phyloP scores from a whole-genome alignment of 192 early-diverging fungal species.

The Chytriomyces confervae region DNA sequence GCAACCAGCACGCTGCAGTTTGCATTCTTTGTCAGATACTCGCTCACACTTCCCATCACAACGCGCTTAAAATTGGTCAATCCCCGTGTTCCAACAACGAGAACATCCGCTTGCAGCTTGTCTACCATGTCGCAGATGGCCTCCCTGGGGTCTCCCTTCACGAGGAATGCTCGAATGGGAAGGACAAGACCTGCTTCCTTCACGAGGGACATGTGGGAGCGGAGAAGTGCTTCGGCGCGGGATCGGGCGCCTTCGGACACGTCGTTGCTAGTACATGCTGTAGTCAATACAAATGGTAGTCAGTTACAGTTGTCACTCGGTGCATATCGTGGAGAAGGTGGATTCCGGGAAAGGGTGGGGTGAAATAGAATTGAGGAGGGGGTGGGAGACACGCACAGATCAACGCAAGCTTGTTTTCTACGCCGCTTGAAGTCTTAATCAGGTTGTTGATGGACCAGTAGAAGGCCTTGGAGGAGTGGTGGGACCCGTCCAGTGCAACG shows the following conservation, averaged over 20 bases:
- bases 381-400: background rate
- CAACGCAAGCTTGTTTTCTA: conserved; percentile 22
- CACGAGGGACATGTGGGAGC: background rate
- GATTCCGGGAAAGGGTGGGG: background rate
- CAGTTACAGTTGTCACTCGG: background rate
- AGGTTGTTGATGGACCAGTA: conserved; percentile 25
- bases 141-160: conserved; percentile 61
- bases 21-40: too few species aligned
- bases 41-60: background rate
- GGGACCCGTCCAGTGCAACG: conserved; percentile 18
- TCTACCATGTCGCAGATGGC: conserved; percentile 60
- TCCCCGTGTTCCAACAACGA: conserved; percentile 66
- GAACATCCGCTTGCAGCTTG: conserved; percentile 56
- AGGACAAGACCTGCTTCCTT: background rate
- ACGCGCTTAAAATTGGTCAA: conserved; percentile 53
- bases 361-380: too few species aligned
- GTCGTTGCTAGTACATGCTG: background rate
- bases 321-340: background rate
- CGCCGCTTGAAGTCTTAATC: background rate
- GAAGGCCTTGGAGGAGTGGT: conserved; percentile 6
- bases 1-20: too few species aligned
- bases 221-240: background rate
- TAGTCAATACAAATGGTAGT: background rate
- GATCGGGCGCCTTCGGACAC: background rate
- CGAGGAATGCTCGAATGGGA: conserved; percentile 27